A percentile compares a stretch with the other conserved stretches of the same genome.
These are phyloP conservation scores for Somion occarium DNA, from an alignment of 1,284 basidiomycete genomes.

Conservation along the genomic window DNA sequence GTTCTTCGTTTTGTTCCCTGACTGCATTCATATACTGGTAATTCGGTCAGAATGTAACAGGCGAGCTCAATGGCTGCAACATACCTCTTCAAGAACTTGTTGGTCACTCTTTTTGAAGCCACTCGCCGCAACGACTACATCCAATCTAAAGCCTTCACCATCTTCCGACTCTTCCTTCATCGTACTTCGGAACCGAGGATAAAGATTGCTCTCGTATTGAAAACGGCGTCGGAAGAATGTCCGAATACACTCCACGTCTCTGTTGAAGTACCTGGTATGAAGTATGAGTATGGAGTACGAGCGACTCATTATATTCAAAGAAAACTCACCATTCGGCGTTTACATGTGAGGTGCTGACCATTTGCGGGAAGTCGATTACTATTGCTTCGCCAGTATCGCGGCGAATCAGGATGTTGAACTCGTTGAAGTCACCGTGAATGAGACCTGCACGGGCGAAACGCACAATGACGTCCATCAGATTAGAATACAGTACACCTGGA, in stretches of 20 bases:
- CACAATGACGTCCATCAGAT: slow-evolving; percentile 94
- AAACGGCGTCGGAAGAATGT: slow-evolving; percentile 92
- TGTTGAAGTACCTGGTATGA: slow-evolving; percentile 86
- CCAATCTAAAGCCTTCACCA: slow-evolving; percentile 61
- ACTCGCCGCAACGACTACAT: slow-evolving; percentile 88
- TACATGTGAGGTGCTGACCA: slow-evolving; percentile 95
- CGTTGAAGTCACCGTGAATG: slow-evolving; percentile 99
- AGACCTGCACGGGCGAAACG: slow-evolving; percentile 90
- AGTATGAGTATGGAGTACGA: slow-evolving; percentile 10
- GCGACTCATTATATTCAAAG: neutral
- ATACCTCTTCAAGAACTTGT: slow-evolving; percentile 78
- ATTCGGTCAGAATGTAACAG: slow-evolving; percentile 9
- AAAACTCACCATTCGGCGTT: slow-evolving; percentile 96
- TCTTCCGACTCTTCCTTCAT: slow-evolving; percentile 44
- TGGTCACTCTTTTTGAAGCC: slow-evolving; percentile 85
- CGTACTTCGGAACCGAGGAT: slow-evolving; percentile 73
- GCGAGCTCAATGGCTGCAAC: slow-evolving; percentile 26
- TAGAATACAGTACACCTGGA: slow-evolving; percentile 87
- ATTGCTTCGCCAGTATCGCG: slow-evolving; percentile 80
- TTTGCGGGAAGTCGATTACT: slow-evolving; percentile 99
- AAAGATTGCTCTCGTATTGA: slow-evolving; percentile 86
- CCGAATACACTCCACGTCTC: slow-evolving; percentile 95
- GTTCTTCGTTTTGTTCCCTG: slow-evolving; percentile 34
- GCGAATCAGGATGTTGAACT: slow-evolving; percentile 96
- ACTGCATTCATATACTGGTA: slow-evolving; percentile 65